phyloP scores from a whole-genome alignment of 495 filamentous ascomycete species.

The Mytilinidion resinicola region DNA sequence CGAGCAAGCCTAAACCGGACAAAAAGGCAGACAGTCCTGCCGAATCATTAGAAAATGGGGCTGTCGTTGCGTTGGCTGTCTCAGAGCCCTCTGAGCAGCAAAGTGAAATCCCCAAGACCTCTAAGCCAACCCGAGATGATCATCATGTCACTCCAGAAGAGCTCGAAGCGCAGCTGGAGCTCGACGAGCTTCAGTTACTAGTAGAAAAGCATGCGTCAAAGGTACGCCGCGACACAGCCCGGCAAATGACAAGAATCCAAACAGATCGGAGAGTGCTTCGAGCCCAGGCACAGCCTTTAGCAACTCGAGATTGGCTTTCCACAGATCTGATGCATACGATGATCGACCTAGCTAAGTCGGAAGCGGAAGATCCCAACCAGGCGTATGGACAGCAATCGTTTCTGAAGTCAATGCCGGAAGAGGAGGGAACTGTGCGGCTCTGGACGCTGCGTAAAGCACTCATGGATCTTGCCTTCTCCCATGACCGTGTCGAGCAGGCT shows the following conservation, averaged over 20 bases:
- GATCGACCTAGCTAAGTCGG: conserved; percentile 47
- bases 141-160: conserved; percentile 69
- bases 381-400: conserved; percentile 27
- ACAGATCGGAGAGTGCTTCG: conserved; percentile 74
- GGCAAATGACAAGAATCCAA: conserved; percentile 64
- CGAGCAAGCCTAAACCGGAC: conserved; percentile 55
- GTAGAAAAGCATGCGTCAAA: conserved; percentile 75
- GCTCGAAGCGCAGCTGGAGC: conserved; percentile 74
- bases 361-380: conserved; percentile 41
- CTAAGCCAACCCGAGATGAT: conserved; percentile 28
- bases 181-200: conserved; percentile 71
- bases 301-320: conserved; percentile 70
- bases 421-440: conserved; percentile 66
- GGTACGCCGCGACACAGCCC: conserved; percentile 42
- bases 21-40: conserved; percentile 10
- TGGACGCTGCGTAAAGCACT: conserved; percentile 76
- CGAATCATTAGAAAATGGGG: conserved; percentile 15
- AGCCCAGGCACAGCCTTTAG: conserved; percentile 61
- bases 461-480: conserved; percentile 57
- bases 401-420: conserved; percentile 42
- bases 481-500: conserved; percentile 55
- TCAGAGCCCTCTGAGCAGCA: conserved; percentile 4
- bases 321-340: conserved; percentile 71
- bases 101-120: conserved; percentile 16
- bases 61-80: neutral